Base-by-base conservation (phyloP, 495 filamentous ascomycete species). In the Amphirosellinia nigrospora region DNA sequence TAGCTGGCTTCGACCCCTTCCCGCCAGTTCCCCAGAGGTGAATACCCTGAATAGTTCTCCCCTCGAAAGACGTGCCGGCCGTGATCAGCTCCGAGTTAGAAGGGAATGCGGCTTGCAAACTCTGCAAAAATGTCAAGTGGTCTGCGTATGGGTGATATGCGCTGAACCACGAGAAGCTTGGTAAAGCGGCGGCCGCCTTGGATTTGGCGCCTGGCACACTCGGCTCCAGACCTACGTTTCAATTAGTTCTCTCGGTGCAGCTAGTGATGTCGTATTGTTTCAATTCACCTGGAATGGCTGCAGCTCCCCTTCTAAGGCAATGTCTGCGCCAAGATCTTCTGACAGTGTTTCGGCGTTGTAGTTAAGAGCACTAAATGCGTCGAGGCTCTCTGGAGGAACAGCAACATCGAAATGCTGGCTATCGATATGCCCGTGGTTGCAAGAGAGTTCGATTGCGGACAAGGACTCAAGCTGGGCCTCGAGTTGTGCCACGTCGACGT, bases 1-100 rank as follows among this genome's bases (percentile, higher is more conserved):
- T 79, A 28, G 86, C 89, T 5, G 87, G 87, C 77, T 88, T 87
- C 19, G 73, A 80, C 15, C 82, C 87, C 70, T 86, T 86, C 16
- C 86, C 86, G 2, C 79, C 81, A 60, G 74, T 84, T 56, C 88
- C 89, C 77, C 81, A 90, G 68, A 90, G 80, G 71, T 90, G 88
- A 69, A 90, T 88, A 26, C 87, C 88, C 26, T 81, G 85, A 63
- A 91, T 86, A 55, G 77, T 66, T 26, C 84, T 81, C 0, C 85
- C 86, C 50, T 88, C 75, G 30, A 79, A 73, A 0, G 88, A 88
- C 5, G 74, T 82, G 19, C 89, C 89, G 5, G 85, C 79, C 1
- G 76, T 82, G 67, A 90, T 76, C 63, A 89, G 81, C 76, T 89
- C 85, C 10, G 87, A 83, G 69, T 87, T 85, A 26, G 68, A 71